Evolutionary conservation across 1,284 basidiomycete species (phyloP), one percentile per base, ranked within the genome.

Genomic region (Abortiporus biennis): DNA sequence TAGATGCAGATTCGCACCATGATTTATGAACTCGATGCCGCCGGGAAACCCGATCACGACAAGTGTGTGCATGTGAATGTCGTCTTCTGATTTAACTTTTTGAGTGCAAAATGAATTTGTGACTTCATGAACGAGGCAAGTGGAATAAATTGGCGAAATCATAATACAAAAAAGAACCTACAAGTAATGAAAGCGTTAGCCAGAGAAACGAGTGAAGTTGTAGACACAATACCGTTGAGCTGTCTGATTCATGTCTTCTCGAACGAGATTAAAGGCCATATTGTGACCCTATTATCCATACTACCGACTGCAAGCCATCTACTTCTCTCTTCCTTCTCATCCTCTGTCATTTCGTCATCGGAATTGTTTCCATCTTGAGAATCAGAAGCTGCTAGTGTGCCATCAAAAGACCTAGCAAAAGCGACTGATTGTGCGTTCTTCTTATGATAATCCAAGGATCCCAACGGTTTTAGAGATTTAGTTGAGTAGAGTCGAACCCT

Each of bases 401-500:
- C 16, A n/a, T 43, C 4, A 11, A 37, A 47, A 48, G 56, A 51
- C 20, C 62, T 63, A 1, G 85, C 78, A 55, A 93, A 93, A 3
- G 76, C 72, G 5, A 92, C 53, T 2, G 73, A 71, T 50, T 90
- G 84, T 45, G 84, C 83, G 17, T 71, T 74, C 19, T 76, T 74
- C 51, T 88, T 86, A 65, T 93, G 91, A 55, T 89, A 87, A 22
- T 67, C 67, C 2, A 94, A 69, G 4, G 80, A 85, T 3, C 92
- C 92, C 1, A 94, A 77, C 0, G 83, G 62, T 53, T 89, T 92
- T 55, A 89, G 69, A 1, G 72, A 74, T 51, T 79, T 81, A 3
- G 85, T 81, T 0, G 88, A 85, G 61, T 83, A 91, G 6, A 93
- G 64, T 0, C 87, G 77, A 29, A 92, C 72, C 45, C 90, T 92